Base-by-base conservation (phyloP, 345 rosid species). In the Angophora floribunda region DNA sequence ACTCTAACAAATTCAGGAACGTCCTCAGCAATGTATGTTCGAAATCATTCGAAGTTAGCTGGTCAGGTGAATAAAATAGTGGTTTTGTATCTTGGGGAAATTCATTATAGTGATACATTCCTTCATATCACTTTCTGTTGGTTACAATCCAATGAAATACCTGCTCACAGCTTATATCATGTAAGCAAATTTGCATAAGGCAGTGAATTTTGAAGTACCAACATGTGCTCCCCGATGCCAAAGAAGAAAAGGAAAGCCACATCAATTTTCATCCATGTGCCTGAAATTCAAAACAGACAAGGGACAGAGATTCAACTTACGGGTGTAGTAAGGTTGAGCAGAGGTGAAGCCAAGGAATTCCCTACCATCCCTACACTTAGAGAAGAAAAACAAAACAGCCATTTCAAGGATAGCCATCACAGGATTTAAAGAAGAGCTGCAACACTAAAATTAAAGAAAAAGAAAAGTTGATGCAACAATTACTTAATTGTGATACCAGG, bases 311-410 rank as follows among this genome's bases (percentile, higher is more conserved):
- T 75, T 41, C 26, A 45, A 75, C 84, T 75, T 75, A 75, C 84
- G 2, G 84, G 84, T 13, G 90, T 90, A 65, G 90, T 90, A 65
- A 90, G 86, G 7, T 93, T 90, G 78, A 92, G 89, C 88, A 95
- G 86, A 91, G 95, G 94, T 87, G 95, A 96, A 91, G 94, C 92
- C 86, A 90, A 85, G 45, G 93, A 89, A 91, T 91, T 94, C 82
- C 95, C 96, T 47, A 92, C 92, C 97, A 97, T 96, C 92, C 91
- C 96, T 93, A 88, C 89, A 89, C 50, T 86, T 86, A 14, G 80
- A 51, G 86, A 52, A 88, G 26, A 50, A 12, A 80, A 79, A n/a
- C 8, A 52, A 52, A 87, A 70, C 28, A 30, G 47, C 47, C 22
- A 87, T 41, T 85, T 7, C 52, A 85, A 75, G 1, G 7, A 36